Base-by-base conservation (phyloP, 108 stramenopile genomes). In the Ochromonas danica region DNA sequence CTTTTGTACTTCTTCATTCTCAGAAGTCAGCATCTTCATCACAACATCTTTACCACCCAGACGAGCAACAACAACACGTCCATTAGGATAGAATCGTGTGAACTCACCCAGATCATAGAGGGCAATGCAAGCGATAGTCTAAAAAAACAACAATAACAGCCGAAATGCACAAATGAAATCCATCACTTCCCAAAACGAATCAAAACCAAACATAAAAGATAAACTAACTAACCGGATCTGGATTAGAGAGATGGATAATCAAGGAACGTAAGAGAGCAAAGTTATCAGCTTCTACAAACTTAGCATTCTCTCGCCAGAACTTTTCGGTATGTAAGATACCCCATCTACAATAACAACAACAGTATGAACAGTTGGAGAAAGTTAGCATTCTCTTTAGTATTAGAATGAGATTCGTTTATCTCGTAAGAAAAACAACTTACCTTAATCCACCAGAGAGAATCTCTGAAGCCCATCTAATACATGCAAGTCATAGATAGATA, bases 101-200 rank as follows among this genome's bases (percentile, higher is more conserved):
- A 96, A 96, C 84, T 96, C 96, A 61, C 96, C 97, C 80, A 98
- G 88, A 84, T 97, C 97, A 77, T 94, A 96, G 82, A 93, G 95
- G 1, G 97, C 97, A 86, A 97, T 93, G 63, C 94, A 85, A 61
- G 93, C 90, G 63, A 95, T 91, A 75, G 6, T 70, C 83, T 96
- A 75, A 51, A 75, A 38, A 42, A 36, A 27, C 10, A 75, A 75
- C 22, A 51, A 51, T 51, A 51, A 51, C 22, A 51, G 22, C 22
- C 6, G 22, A 14, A 51, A 51, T 51, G n/a, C n/a, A n/a, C n/a
- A n/a, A n/a, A n/a, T n/a, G n/a, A n/a, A n/a, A n/a, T n/a, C n/a
- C n/a, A n/a, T n/a, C n/a, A n/a, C n/a, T n/a, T n/a, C n/a, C n/a
- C n/a, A n/a, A n/a, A n/a, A n/a, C n/a, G n/a, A n/a, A n/a, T n/a